Evolutionary conservation across 495 filamentous ascomycete genomes (phyloP).

Genomic region (Podospora anserina): DNA sequence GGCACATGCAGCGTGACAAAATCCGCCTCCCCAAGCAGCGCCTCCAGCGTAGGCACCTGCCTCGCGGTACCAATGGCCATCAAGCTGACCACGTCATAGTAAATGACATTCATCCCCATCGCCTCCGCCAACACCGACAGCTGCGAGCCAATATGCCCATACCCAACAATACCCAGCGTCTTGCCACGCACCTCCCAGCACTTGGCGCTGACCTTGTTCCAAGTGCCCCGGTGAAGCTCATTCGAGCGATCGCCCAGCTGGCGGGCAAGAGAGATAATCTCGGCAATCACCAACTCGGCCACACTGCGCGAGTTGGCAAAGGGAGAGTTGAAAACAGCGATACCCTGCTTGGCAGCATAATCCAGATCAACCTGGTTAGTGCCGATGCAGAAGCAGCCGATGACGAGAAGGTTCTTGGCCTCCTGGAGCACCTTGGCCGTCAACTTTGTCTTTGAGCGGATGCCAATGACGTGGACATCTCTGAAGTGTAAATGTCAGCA

Average conservation of each 20-base stretch:
- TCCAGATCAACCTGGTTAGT: slow-evolving; percentile 97
- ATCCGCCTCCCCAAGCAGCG: slow-evolving; percentile 74
- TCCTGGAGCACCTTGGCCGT: slow-evolving; percentile 78
- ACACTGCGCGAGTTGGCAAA: slow-evolving; percentile 98
- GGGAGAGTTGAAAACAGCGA: slow-evolving; percentile 98
- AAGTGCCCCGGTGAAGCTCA: slow-evolving; percentile 91
- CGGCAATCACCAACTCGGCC: slow-evolving; percentile 89
- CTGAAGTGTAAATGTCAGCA: slow-evolving; percentile 38
- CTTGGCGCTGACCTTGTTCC: slow-evolving; percentile 95
- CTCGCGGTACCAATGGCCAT: slow-evolving; percentile 88
- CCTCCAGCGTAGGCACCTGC: slow-evolving; percentile 74
- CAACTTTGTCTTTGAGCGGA: slow-evolving; percentile 96
- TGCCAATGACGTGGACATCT: slow-evolving; percentile 96
- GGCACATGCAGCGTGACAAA: slow-evolving; percentile 95
- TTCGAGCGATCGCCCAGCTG: slow-evolving; percentile 90
- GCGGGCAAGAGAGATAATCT: slow-evolving; percentile 87
- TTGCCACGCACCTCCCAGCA: slow-evolving; percentile 99
- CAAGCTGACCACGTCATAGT: slow-evolving; percentile 87
- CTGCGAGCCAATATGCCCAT: slow-evolving; percentile 97
- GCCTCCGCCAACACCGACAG: slow-evolving; percentile 93
- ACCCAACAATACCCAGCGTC: slow-evolving; percentile 93
- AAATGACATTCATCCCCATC: slow-evolving; percentile 96
- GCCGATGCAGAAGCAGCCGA: slow-evolving; percentile 98
- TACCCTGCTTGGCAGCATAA: slow-evolving; percentile 85
- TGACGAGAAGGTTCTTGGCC: slow-evolving; percentile 89